Evolutionary conservation across 148 eudicot species (phyloP), one percentile per base, ranked within the genome.

Genomic region (Camellia sinensis): DNA sequence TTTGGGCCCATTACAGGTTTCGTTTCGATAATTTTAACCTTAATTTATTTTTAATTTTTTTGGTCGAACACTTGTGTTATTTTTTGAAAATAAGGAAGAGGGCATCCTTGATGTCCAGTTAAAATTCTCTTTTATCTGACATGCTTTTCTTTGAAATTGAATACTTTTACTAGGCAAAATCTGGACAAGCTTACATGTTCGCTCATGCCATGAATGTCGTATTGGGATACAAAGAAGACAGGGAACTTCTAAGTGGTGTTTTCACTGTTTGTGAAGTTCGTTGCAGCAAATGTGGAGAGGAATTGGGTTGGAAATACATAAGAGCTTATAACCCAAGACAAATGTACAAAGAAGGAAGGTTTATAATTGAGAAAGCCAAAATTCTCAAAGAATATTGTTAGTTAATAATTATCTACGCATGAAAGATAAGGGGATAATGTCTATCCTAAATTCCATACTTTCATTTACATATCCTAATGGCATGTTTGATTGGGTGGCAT

Each of bases 271-370:
- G 83, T n/a, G 70, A 80, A n/a, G 29, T 88, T 18, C 78, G 81
- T 50, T 90, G 90, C 66, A 67, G 59, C 73, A 88, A 85, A n/a
- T 89, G 92, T 66, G 88, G 92, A 2, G 85, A 83, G 53, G 83
- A 77, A 1, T 69, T 89, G 87, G 92, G 92, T 14, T 89, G 92
- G 92, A 88, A 86, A 64, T 89, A 89, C 40, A 9, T 89, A 10
- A 77, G 79, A 48, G 84, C 88, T 74, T 79, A 77, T 82, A 80
- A 89, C 57, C 77, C 71, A 21, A 81, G 8, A 2, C 89, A 89
- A 22, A 83, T 22, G 0, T 84, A 70, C 80, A 88, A 89, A 59
- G 84, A 82, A 65, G 89, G 92, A 60, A 88, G 73, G 9, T 89
- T 76, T 41, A 67, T 89, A 2, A 63, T 89, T 3, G 92, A 89